A percentile compares a stretch with the other conserved stretches of the same genome.
These are phyloP conservation scores for Parathielavia hyrcaniae DNA, from an alignment of 495 filamentous ascomycete species.

Conservation along the genomic window DNA sequence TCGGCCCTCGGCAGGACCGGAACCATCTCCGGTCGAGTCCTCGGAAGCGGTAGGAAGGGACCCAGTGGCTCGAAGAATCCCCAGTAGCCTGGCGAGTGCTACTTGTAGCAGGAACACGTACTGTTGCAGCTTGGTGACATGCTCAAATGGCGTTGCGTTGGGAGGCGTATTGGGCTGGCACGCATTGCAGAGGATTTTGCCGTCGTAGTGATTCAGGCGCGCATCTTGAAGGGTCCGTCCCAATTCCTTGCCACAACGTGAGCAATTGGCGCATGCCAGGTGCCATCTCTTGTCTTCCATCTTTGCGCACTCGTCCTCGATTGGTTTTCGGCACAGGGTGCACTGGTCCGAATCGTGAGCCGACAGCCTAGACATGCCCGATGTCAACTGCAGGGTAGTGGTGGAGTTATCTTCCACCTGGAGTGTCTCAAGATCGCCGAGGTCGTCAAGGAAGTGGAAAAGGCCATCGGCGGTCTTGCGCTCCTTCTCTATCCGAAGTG, in stretches of 20 bases:
- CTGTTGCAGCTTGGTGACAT: slow-evolving; percentile 78
- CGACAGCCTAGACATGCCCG: slow-evolving; percentile 66
- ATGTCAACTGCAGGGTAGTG: slow-evolving; percentile 62
- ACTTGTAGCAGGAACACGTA: slow-evolving; percentile 90
- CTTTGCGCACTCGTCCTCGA: slow-evolving; percentile 86
- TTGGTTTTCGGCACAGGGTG: slow-evolving; percentile 68
- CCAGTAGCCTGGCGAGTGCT: slow-evolving; percentile 81
- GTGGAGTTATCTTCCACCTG: slow-evolving; percentile 55
- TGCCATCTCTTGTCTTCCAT: slow-evolving; percentile 75
- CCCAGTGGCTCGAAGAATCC: slow-evolving; percentile 75
- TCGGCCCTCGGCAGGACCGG: slow-evolving; percentile 63
- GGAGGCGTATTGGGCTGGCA: slow-evolving; percentile 46
- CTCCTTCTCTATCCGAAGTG: slow-evolving; percentile 85
- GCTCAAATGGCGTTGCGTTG: slow-evolving; percentile 43
- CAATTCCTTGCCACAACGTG: slow-evolving; percentile 66
- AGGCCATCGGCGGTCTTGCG: slow-evolving; percentile 66
- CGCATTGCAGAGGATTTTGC: slow-evolving; percentile 59
- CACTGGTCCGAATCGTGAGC: slow-evolving; percentile 79
- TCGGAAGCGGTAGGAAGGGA: slow-evolving; percentile 72
- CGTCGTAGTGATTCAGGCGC: slow-evolving; percentile 57
- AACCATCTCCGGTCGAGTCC: slow-evolving; percentile 62
- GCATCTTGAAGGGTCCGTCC: slow-evolving; percentile 57
- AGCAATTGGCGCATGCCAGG: slow-evolving; percentile 68
- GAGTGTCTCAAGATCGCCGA: slow-evolving; percentile 65
- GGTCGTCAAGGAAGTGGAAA: slow-evolving; percentile 70